phyloP scores from a whole-genome alignment of 2,329 filamentous ascomycete species.

The Zymoseptoria tritici region DNA sequence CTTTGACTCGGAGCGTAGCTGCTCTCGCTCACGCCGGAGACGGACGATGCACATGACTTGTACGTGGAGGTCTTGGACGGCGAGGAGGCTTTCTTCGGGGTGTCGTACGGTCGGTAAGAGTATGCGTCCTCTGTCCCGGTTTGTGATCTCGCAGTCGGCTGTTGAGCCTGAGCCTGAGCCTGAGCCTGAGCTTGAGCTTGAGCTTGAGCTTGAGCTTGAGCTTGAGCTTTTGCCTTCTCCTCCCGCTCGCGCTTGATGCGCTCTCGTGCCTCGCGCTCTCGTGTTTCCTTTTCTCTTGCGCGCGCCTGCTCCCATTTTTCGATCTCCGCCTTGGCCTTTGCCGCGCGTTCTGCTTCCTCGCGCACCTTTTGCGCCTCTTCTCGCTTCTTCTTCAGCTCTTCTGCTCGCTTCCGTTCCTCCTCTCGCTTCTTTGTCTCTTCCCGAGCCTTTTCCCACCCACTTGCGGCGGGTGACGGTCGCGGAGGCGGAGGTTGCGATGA shows the following conservation, averaged over 20 bases:
- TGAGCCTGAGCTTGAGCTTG: conserved; percentile 19
- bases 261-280: conserved; percentile 43
- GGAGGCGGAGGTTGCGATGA: no score
- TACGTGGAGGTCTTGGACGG: conserved; percentile 40
- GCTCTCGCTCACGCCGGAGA: conserved; percentile 64
- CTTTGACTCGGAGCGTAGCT: conserved; percentile 81
- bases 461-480: conserved; percentile 17
- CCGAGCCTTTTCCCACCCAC: conserved; percentile 58
- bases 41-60: conserved; percentile 28
- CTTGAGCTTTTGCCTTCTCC: conserved; percentile 16
- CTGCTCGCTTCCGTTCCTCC: conserved; percentile 52
- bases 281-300: conserved; percentile 41
- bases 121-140: conserved; percentile 55
- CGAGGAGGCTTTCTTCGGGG: conserved; percentile 4
- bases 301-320: conserved; percentile 46
- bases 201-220: conserved; percentile 31
- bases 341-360: conserved; percentile 41
- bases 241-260: conserved; percentile 36
- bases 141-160: conserved; percentile 50
- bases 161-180: conserved; percentile 35
- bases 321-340: conserved; percentile 42
- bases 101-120: conserved; percentile 29
- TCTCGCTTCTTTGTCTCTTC: conserved; percentile 59
- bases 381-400: conserved; percentile 52
- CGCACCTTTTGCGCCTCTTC: conserved; percentile 49